Base-by-base conservation (phyloP, 1,284 basidiomycete genomes). In the Cystobasidiaceae sp. region DNA sequence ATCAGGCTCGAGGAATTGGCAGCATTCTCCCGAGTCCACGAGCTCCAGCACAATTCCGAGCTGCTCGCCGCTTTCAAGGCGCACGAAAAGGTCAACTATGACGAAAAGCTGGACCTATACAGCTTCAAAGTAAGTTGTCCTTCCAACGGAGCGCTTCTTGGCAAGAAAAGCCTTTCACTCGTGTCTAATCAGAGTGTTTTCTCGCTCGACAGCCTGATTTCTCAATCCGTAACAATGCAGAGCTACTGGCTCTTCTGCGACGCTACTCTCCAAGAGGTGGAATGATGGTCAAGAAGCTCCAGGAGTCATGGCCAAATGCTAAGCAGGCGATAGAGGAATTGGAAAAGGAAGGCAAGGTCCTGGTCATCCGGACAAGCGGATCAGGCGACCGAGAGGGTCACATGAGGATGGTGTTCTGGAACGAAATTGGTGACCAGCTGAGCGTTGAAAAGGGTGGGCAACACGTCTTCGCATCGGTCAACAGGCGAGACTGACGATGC, bases 291-390 rank as follows among this genome's bases (percentile, higher is more conserved):
- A 84, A 88, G 9, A 82, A 85, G 1, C 79, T 94, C 44, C 89
- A 92, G 71, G 91, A 93, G 73, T 88, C 88, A 19, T 94, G 90
- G 87, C 88, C 90, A 70, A 88, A 89, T 68, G 88, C 90, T 0
- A 85, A 86, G 1, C 79, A 81, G 59, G 88, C 87, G 0, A 86
- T 92, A 48, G 88, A 91, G 73, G 89, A 91, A 75, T 80, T 92
- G 9, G 89, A 90, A 74, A 84, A 88, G 73, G 89, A 91, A 70
- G 89, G 91, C 0, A 86, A 93, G 67, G 88, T 93, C 0, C 80
- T 92, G 51, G 88, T 92, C 9, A 90, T 89, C 28, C 81, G 90
- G 32, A 90, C 90, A 0, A 66, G 66, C 11, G 72, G 70, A 1
- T 80, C 84, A 58, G 90, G 89, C 71, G 90, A 92, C 70, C 51